Percentiles rank a stretch among this genome's conserved stretches.
Conservation (phyloP, 176 grass and related monocot species). For the Musa troglodytarum region DNA sequence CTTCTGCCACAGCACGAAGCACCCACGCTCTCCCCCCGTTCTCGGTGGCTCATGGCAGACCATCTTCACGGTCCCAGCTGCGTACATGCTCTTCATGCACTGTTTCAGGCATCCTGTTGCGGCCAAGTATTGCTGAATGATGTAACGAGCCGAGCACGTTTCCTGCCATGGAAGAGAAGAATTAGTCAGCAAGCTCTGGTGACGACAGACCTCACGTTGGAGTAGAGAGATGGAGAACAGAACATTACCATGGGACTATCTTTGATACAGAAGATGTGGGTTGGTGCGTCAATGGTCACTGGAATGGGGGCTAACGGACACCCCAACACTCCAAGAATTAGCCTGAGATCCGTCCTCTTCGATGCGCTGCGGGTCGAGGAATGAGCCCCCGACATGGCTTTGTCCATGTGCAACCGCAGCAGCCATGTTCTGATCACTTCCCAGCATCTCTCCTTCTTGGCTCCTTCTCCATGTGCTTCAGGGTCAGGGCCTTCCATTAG, state of each 20-base stretch:
- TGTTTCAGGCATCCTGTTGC: constrained; percentile 29
- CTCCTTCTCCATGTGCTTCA: constrained; percentile 21
- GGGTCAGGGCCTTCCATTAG: constrained; percentile 33
- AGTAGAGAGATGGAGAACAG: neutral
- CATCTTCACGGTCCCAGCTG: constrained; percentile 28
- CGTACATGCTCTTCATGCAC: constrained; percentile 41
- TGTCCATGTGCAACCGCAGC: constrained; percentile 25
- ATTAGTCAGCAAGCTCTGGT: neutral
- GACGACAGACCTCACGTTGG: no score
- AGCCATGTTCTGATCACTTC: constrained; percentile 28
- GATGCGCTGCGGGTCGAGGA: neutral
- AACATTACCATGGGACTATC: constrained; percentile 28
- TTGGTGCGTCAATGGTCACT: neutral
- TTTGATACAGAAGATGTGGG: constrained; percentile 17
- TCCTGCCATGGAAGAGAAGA: constrained; percentile 9
- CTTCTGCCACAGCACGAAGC: constrained; percentile 49
- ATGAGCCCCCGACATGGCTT: constrained; percentile 7
- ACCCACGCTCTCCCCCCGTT: constrained; percentile 15
- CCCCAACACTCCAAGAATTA: constrained; percentile 31
- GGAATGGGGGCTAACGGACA: constrained; percentile 31
- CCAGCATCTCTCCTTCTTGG: constrained; percentile 30
- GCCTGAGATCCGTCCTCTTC: constrained; percentile 13
- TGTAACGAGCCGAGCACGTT: constrained; percentile 40
- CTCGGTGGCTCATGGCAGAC: constrained; percentile 13
- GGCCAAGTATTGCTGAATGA: constrained; percentile 40